These are phyloP conservation scores for Wickerhamiella spandovensis DNA, from an alignment of 805 yeast species.

Conservation along the genomic window DNA sequence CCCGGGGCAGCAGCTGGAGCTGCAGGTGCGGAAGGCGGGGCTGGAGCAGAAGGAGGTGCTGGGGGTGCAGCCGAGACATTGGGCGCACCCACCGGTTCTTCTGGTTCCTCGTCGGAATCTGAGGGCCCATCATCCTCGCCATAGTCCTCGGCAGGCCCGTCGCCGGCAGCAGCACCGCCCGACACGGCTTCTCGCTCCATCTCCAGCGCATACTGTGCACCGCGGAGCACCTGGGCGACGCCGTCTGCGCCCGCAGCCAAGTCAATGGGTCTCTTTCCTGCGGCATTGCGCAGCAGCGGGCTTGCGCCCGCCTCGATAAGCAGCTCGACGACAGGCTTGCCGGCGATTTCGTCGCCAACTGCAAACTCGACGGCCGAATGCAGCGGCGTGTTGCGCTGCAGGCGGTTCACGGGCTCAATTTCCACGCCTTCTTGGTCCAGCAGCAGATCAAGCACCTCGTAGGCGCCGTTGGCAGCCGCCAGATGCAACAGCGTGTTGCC, in stretches of 20 bases:
- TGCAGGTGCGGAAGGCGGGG: background rate
- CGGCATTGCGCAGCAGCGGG: constrained; percentile 40
- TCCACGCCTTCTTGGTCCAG: constrained; percentile 85
- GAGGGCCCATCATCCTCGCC: constrained; percentile 12
- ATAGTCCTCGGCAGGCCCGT: constrained; percentile 6
- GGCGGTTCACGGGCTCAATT: constrained; percentile 61
- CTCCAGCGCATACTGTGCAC: constrained; percentile 48
- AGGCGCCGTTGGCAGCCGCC: constrained; percentile 68
- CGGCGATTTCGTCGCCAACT: constrained; percentile 69
- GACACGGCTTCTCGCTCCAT: constrained; percentile 12
- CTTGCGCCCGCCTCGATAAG: constrained; percentile 87
- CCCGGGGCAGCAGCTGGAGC: constrained; percentile 3
- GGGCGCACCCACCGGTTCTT: constrained; percentile 4
- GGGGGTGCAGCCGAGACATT: background rate
- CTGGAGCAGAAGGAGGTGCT: background rate
- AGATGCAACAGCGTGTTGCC: constrained; percentile 75
- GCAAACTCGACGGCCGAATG: constrained; percentile 75
- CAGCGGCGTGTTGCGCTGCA: constrained; percentile 77
- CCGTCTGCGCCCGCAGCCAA: constrained; percentile 43
- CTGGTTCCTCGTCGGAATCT: constrained; percentile 10
- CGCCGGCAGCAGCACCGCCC: constrained; percentile 9
- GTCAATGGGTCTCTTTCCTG: constrained; percentile 64
- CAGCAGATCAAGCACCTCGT: constrained; percentile 66
- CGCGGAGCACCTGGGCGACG: constrained; percentile 51
- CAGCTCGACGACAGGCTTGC: constrained; percentile 44